phyloP scores from a whole-genome alignment of 331 rosid species.

The Phaseolus coccineus region DNA sequence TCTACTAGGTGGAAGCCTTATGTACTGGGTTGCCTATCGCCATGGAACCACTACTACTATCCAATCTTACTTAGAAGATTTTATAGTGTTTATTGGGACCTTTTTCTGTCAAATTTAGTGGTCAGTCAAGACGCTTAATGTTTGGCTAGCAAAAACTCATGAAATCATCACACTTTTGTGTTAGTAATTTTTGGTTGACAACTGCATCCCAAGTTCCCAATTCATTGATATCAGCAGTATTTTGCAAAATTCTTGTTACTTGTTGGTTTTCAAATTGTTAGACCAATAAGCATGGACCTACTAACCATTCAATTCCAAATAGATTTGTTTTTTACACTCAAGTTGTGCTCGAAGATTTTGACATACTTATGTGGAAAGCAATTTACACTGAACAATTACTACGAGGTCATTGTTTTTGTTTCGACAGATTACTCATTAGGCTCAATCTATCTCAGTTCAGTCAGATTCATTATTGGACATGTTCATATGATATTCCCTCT shows the following conservation, averaged over 20 bases:
- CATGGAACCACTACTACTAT: conserved; percentile 10
- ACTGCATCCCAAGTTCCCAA: conserved; percentile 1
- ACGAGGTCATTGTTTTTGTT: conserved; percentile 23
- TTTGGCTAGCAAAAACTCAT: not conserved
- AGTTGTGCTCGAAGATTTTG: conserved; percentile 6
- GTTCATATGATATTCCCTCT: conserved; percentile 11
- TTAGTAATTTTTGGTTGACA: not conserved
- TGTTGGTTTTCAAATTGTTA: conserved; percentile 13
- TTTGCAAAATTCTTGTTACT: not conserved
- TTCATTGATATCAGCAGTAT: not conserved
- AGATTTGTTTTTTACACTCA: conserved; percentile 13
- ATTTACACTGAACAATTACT: conserved; percentile 5
- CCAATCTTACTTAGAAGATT: not conserved
- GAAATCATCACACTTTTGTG: not conserved
- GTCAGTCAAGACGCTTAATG: not conserved
- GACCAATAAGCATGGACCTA: not conserved
- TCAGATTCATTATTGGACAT: not conserved
- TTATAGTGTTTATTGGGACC: conserved; percentile 17
- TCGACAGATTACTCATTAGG: conserved; percentile 22
- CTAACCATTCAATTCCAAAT: not conserved
- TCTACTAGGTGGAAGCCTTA: not conserved
- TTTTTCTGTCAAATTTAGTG: not conserved
- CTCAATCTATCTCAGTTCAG: conserved; percentile 1
- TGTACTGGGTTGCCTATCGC: conserved; percentile 1
- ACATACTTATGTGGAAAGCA: conserved; percentile 16